Conservation (phyloP, 2,329 filamentous ascomycete species). For the Westerdykella ornata region DNA sequence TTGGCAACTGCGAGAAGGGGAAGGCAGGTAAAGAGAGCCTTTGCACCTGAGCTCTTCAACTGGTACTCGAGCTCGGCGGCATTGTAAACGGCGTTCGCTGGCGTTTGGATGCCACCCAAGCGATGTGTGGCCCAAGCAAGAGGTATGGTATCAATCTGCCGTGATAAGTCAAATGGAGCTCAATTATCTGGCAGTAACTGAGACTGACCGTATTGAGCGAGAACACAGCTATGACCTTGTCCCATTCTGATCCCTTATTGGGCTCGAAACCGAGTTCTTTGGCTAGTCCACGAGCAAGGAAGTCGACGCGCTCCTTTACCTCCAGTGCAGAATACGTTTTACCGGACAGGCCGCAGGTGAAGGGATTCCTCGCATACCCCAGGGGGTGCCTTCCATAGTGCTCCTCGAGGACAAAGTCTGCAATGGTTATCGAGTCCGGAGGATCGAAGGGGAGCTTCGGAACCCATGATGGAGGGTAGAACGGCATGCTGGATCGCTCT, state of each 20-base stretch:
- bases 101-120: slow-evolving; percentile 65
- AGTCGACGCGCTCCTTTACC: slow-evolving; percentile 59
- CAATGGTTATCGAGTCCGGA: slow-evolving; percentile 67
- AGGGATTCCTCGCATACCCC: slow-evolving; percentile 60
- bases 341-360: slow-evolving; percentile 69
- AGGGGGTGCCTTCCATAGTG: slow-evolving; percentile 60
- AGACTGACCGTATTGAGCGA: slow-evolving; percentile 66
- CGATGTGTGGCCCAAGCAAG: slow-evolving; percentile 68
- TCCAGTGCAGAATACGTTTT: slow-evolving; percentile 58
- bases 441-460: slow-evolving; percentile 56
- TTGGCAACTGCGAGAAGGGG: slow-evolving; percentile 59
- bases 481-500: slow-evolving; percentile 39
- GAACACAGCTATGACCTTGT: slow-evolving; percentile 71
- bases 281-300: slow-evolving; percentile 60
- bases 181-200: background rate
- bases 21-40: slow-evolving; percentile 64
- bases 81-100: slow-evolving; percentile 70
- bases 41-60: slow-evolving; percentile 60
- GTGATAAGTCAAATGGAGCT: background rate
- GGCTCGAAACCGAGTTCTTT: slow-evolving; percentile 66
- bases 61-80: slow-evolving; percentile 65
- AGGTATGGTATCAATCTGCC: slow-evolving; percentile 66
- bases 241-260: slow-evolving; percentile 68
- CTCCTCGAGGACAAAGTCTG: slow-evolving; percentile 71
- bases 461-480: slow-evolving; percentile 56